A percentile compares a stretch with the other conserved stretches of the same genome.
Conservation (phyloP, 768 basidiomycete genomes). For the Mrakia gelida region DNA sequence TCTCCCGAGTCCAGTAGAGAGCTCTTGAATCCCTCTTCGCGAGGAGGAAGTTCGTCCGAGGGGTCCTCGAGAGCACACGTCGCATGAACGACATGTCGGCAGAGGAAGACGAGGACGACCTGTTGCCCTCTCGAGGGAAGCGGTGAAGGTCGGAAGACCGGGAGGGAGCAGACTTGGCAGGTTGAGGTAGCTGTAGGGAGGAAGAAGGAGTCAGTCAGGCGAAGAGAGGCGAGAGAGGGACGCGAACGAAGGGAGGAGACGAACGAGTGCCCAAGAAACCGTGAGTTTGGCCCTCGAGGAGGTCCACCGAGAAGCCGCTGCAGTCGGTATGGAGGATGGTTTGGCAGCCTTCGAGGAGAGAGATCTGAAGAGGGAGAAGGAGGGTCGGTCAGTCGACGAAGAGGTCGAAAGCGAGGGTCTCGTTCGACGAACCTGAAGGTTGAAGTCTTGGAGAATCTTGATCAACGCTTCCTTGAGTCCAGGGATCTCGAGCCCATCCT, state of each 20-base stretch:
- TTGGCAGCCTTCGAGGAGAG: conserved; percentile 86
- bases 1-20: not conserved
- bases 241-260: not conserved
- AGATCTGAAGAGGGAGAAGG: conserved; percentile 53
- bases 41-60: conserved; percentile 57
- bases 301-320: conserved; percentile 59
- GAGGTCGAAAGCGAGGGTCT: no score
- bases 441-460: conserved; percentile 95
- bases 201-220: not conserved
- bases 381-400: not conserved
- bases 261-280: conserved; percentile 62
- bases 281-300: conserved; percentile 71
- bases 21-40: conserved; percentile 34
- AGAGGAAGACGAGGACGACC: conserved; percentile 72
- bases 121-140: conserved; percentile 49
- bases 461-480: conserved; percentile 90
- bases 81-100: conserved; percentile 82
- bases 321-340: conserved; percentile 80
- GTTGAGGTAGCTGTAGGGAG: conserved; percentile 53
- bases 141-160: conserved; percentile 51
- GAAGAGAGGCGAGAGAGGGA: not conserved
- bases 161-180: conserved; percentile 64
- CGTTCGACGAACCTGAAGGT: conserved; percentile 56
- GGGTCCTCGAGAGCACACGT: conserved; percentile 62
- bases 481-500: conserved; percentile 92